Evolutionary conservation across 192 early-diverging fungal species (phyloP).

Genomic region (Pecoramyces ruminantium): DNA sequence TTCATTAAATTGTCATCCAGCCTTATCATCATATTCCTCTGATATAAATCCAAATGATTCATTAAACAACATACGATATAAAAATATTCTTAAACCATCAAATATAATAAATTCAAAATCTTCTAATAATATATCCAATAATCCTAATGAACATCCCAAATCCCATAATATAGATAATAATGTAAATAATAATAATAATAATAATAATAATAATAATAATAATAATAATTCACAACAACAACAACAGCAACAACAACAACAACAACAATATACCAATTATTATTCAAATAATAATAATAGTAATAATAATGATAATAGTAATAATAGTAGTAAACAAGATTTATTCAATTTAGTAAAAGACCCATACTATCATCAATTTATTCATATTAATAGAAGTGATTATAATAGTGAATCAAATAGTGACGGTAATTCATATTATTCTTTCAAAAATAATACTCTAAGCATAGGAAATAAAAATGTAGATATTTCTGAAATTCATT

Average conservation of each 20-base stretch:
- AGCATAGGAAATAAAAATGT: background rate
- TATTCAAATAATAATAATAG: background rate
- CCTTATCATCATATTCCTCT: background rate
- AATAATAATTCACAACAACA: background rate
- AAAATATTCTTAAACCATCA: too few relatives aligned
- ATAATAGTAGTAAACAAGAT: background rate
- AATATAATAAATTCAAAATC: too few relatives aligned
- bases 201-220: background rate
- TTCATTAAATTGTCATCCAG: background rate
- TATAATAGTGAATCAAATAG: background rate
- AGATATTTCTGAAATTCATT: background rate
- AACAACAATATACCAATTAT: background rate
- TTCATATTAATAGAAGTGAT: background rate
- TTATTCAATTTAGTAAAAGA: background rate
- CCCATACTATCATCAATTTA: background rate
- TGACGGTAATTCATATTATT: background rate
- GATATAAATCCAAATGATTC: background rate
- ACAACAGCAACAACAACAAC: too few relatives aligned
- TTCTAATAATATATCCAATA: too few relatives aligned
- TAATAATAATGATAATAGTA: background rate
- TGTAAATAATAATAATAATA: too few relatives aligned
- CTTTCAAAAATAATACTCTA: background rate
- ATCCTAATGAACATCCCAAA: too few relatives aligned
- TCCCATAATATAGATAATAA: too few relatives aligned
- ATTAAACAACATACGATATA: background rate